Evolutionary conservation across 176 grass and related monocot species (phyloP), one percentile per base, ranked within the genome.

Genomic region (Thinopyrum elongatum): DNA sequence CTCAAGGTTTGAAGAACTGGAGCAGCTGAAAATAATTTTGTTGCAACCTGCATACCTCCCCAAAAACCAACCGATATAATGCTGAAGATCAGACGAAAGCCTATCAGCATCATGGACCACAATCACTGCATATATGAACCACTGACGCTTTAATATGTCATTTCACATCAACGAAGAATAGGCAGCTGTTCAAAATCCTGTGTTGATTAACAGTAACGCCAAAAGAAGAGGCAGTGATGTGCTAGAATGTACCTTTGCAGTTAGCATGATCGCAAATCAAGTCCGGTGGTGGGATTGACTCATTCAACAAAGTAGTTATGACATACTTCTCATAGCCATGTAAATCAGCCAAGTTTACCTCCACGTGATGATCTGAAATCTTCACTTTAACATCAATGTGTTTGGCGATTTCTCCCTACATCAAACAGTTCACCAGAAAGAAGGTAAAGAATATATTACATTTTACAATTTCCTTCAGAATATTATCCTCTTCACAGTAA

Each of bases 291-390:
- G 62, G 38, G 36, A 86, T 74, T 21, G 82, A 65, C 34, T 95
- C 93, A 74, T 86, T 90, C 76, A 92, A 62, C 85, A 95, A 90
- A 81, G 85, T 44, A n/a, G 85, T 80, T 68, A 95, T 83, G 19
- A 88, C 79, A 90, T 92, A 39, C 83, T 92, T 95, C 88, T 92
- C 85, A 46, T 90, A 95, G 26, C 90, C 93, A 83, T 90, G 93
- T 75, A 92, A 74, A 78, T 92, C 93, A 38, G 79, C 80, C 83
- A 95, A 46, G 86, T 88, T 92, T 80, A 92, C 85, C 85, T 95
- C 90, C 58, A 95, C 88, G 81, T 95, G 93, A 74, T 83, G 90
- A 22, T 8, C 58, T 35, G 93, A 95, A 42, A 70, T 55, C 79
- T 64, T 90, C 83, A 90, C 39, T 70, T 35, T 90, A 55, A 88